Base-by-base conservation (phyloP, 805 yeast species). In the Ogataea zsoltii region DNA sequence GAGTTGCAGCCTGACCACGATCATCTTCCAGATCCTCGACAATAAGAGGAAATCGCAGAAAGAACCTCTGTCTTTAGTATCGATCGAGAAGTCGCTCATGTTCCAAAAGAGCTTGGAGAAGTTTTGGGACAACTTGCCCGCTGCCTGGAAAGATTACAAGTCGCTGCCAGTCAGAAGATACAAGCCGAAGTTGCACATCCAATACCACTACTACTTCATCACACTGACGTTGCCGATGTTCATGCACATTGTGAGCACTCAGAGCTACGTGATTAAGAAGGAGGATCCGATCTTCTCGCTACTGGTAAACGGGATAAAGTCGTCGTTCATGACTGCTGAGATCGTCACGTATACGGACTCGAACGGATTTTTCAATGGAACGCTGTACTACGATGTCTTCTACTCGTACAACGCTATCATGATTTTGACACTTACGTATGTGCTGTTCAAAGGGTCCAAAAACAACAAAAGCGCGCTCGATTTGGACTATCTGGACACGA, bases 191-290 rank as follows among this genome's bases (percentile, higher is more conserved):
- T 49, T 75, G 25, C 70, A 69, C 31, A 60, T 70, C 36, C 70
- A 68, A 38, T 72, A 63, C 55, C 69, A 74, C 45, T 71, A 68
- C 51, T 70, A 70, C 50, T 63, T 65, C 46, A 67, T 73, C 11
- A 65, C 73, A 0, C 51, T 75, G 29, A 68, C 75, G 2, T 55
- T 74, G 31, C 79, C 80, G 2, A 67, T 71, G 56, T 59, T 73
- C 45, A 55, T 74, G 39, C 67, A 70, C 50, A 67, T 71, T 32
- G 69, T 63, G 13, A 63, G 61, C 45, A 57, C 62, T 4, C 71
- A 69, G 15, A 70, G 60, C 33, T 65, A 58, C 42, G 53, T 60
- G 25, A 63, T 70, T 7, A 57, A 57, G n/a, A 66, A 61, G 30
- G 76, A 69, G 48, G 76, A 71, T 48, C 71, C 75, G 2, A 56